These are phyloP conservation scores for Syzygium oleosum DNA, from an alignment of 345 rosid genomes.

Conservation along the genomic window DNA sequence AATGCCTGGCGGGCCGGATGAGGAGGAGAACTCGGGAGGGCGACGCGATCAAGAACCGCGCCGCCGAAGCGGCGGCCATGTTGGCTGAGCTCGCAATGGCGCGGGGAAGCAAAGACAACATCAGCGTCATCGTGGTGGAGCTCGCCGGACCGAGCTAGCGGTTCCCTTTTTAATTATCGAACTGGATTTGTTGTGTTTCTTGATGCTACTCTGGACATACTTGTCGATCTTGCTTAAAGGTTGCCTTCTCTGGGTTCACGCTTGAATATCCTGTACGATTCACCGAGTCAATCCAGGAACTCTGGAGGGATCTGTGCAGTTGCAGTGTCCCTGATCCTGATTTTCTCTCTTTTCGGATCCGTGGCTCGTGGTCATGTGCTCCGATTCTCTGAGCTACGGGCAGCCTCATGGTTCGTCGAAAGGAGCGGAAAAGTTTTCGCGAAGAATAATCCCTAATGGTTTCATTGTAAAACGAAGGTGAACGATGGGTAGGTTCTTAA, in stretches of 20 bases:
- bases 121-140: conserved; percentile 37
- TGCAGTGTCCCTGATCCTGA: neutral
- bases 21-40: conserved; percentile 12
- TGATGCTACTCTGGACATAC: neutral
- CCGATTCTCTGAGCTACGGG: neutral
- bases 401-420: too few species aligned
- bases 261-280: neutral
- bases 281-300: neutral
- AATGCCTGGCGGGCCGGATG: conserved; percentile 32
- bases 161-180: neutral
- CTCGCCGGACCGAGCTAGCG: conserved; percentile 9
- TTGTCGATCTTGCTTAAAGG: neutral
- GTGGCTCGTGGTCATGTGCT: neutral
- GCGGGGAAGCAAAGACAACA: conserved; percentile 29
- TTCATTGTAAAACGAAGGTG: neutral
- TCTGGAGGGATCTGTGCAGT: neutral
- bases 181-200: neutral
- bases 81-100: conserved; percentile 28
- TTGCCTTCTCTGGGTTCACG: neutral
- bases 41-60: conserved; percentile 5
- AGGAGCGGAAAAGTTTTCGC: neutral
- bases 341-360: neutral
- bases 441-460: neutral
- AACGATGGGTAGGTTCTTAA: neutral
- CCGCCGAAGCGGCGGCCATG: conserved; percentile 21